phyloP scores from a whole-genome alignment of 2,329 filamentous ascomycete genomes.

The Aspergillus nomiae region DNA sequence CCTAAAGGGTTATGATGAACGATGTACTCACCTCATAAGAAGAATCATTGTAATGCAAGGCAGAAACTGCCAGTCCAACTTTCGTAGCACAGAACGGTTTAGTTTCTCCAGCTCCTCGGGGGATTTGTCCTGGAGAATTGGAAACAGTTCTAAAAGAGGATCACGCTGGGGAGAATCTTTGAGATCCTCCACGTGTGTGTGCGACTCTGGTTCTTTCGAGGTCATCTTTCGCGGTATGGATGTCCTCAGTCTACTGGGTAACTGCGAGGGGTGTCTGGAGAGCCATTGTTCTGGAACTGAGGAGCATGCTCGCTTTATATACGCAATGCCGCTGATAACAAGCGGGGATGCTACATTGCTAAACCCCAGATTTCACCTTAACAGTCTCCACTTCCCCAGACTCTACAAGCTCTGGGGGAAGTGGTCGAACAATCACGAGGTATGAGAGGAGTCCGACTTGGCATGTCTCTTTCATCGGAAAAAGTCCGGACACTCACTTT shows the following conservation, averaged over 20 bases:
- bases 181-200: not conserved
- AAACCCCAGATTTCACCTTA: not conserved
- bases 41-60: constrained; percentile 17
- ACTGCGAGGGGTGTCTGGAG: not conserved
- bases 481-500: not conserved
- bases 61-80: constrained; percentile 15
- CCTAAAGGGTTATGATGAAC: not conserved
- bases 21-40: constrained; percentile 10
- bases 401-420: not conserved
- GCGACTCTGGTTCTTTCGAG: not conserved
- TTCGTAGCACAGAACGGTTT: constrained; percentile 13
- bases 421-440: not conserved
- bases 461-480: not conserved
- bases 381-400: not conserved
- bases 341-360: not conserved
- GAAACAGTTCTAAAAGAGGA: constrained; percentile 3
- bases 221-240: not conserved
- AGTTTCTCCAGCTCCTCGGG: constrained; percentile 10
- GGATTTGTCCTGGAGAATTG: constrained; percentile 8
- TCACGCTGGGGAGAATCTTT: not conserved
- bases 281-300: not conserved
- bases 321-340: not conserved
- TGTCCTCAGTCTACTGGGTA: not conserved
- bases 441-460: not conserved
- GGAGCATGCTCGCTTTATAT: not conserved